Conservation (phyloP, 345 rosid species). For the Salix suchowensis region DNA sequence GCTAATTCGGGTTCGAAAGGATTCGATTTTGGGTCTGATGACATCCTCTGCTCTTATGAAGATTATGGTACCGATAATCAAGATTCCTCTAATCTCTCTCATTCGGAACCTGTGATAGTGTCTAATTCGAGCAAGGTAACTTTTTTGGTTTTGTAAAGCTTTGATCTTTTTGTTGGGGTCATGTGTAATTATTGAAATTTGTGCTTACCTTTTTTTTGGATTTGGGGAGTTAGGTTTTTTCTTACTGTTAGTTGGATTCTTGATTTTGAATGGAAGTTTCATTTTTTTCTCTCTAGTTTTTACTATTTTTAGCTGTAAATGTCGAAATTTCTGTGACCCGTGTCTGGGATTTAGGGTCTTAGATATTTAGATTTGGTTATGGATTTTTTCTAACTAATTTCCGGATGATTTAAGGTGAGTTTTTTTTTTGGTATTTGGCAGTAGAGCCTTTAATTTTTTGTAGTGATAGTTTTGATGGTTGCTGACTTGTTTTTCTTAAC, state of each 20-base stretch:
- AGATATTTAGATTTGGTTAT: not conserved
- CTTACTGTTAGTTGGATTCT: not conserved
- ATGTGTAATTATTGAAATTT: not conserved
- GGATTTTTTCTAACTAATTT: not conserved
- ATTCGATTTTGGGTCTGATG: constrained; percentile 91
- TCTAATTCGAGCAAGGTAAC: constrained; percentile 44
- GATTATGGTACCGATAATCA: constrained; percentile 61
- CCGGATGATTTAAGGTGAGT: not conserved
- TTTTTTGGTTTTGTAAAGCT: not conserved
- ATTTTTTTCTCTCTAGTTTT: not conserved
- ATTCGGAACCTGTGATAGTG: constrained; percentile 50
- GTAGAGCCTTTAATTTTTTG: not conserved
- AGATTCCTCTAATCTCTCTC: constrained; percentile 65
- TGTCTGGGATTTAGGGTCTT: not conserved
- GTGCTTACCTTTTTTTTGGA: not conserved
- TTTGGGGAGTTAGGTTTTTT: not conserved
- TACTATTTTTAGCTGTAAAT: not conserved
- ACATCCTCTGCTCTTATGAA: constrained; percentile 95
- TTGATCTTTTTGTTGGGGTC: not conserved
- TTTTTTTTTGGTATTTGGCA: not conserved
- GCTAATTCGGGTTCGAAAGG: constrained; percentile 65
- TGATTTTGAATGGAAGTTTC: not conserved
- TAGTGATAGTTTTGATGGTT: too few relatives aligned
- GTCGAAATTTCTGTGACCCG: too few relatives aligned
- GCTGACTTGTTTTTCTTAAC: not conserved